These are phyloP conservation scores for Phanerochaete carnosa DNA, from an alignment of 768 basidiomycete genomes.

Conservation along the genomic window DNA sequence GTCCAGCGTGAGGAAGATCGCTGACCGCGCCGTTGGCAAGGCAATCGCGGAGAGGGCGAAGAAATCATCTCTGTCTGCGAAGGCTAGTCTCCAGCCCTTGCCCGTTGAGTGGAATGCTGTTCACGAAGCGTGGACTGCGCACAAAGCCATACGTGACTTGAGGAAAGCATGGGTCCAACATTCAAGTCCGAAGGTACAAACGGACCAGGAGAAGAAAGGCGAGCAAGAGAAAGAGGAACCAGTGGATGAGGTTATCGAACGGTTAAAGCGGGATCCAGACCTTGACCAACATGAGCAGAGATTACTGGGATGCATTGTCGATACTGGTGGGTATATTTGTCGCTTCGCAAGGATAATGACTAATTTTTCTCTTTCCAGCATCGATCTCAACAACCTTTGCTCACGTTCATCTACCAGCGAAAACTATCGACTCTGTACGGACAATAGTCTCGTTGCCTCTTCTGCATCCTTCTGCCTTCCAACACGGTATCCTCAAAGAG, in stretches of 20 bases:
- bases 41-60: conserved; percentile 38
- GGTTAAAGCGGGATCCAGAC: conserved; percentile 68
- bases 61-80: conserved; percentile 25
- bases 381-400: conserved; percentile 80
- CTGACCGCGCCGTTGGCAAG: conserved; percentile 72
- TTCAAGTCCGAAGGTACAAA: conserved; percentile 33
- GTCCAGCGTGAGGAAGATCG: conserved; percentile 66
- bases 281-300: conserved; percentile 81
- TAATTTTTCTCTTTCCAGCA: conserved; percentile 33
- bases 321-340: conserved; percentile 50
- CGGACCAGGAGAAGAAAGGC: conserved; percentile 27
- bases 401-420: conserved; percentile 83
- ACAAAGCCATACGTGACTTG: conserved; percentile 44
- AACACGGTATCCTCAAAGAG: conserved; percentile 84
- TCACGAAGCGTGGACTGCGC: conserved; percentile 60
- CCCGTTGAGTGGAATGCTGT: conserved; percentile 66
- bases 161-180: conserved; percentile 64
- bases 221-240: conserved; percentile 34
- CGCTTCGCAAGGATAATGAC: background rate
- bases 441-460: conserved; percentile 89
- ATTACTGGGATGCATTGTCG: conserved; percentile 82
- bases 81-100: conserved; percentile 50
- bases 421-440: conserved; percentile 89
- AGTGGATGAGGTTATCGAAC: conserved; percentile 72
- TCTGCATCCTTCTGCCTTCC: conserved; percentile 83